Base-by-base conservation (phyloP, 192 early-diverging fungal genomes). In the Podochytrium sp. region DNA sequence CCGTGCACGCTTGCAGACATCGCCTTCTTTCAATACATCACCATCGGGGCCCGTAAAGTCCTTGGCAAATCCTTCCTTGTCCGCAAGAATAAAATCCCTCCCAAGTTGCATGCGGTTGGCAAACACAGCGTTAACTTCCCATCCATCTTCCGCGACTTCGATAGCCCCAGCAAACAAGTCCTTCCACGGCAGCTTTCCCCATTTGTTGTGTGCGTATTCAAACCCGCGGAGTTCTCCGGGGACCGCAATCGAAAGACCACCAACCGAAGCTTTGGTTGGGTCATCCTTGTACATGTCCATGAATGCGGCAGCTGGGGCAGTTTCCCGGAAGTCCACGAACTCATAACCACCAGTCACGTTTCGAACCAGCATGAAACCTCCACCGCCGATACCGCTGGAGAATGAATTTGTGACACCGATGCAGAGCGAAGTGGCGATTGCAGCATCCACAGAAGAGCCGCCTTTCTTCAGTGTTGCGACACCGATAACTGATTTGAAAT, bases 301-400 rank as follows among this genome's bases (percentile, higher is more conserved):
- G n/a, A 71, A 79, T 3, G 93, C 85, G 10, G 90, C 90, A 38
- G 78, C 76, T 6, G 93, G 94, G 10, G 96, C 96, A 1, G 82
- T 80, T 76, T 98, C 96, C 29, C 96, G 81, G 64, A 97, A 98
- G 75, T 98, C 93, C 42, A 98, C 86, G 20, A 91, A 84, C 58
- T 68, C 42, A 18, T 57, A 69, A 23, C 39, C 37, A 20, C 51
- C 78, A 0, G 86, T 87, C 2, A 83, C 73, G 2, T 82, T 74
- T 35, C 93, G 87, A 10, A 96, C 84, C 6, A 94, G 82, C 92
- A 96, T 93, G 76, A 98, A 97, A 4, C 96, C 96, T 33, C 96
- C 96, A 10, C 96, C 95, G 42, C 96, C 95, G 58, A 98, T 94
- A 35, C 96, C 96, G 23, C 90, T 89, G 18, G 92, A 90, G 80